Percentiles rank a stretch among this genome's conserved stretches.
Conservation (phyloP, 2,329 filamentous ascomycete species). For the Botrytis byssoidea region DNA sequence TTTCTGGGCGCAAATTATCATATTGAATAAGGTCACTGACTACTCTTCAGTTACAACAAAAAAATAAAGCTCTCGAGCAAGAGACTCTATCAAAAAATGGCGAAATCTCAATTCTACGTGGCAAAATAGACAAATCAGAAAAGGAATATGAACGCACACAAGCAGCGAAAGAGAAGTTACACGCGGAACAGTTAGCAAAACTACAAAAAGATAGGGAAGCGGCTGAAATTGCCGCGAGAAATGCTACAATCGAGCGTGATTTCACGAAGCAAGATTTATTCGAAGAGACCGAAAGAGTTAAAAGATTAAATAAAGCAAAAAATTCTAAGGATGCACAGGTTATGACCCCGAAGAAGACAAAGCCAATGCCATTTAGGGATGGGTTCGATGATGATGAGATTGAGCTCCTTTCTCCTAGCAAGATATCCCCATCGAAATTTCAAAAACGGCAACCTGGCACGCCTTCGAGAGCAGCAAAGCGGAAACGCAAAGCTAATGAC, state of each 20-base stretch:
- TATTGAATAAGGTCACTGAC: constrained; percentile 17
- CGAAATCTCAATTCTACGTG: constrained; percentile 72
- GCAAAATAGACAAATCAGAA: constrained; percentile 61
- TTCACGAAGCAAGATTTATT: constrained; percentile 71
- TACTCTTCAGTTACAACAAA: constrained; percentile 45
- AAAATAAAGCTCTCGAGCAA: constrained; percentile 53
- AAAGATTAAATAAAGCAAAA: constrained; percentile 45
- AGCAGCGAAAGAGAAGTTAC: constrained; percentile 58
- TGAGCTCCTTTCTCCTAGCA: constrained; percentile 47
- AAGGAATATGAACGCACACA: constrained; percentile 64
- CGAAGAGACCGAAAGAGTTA: constrained; percentile 51
- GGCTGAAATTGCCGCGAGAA: constrained; percentile 63
- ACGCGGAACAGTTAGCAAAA: constrained; percentile 62
- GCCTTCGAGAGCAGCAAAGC: constrained; percentile 62
- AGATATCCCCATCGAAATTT: constrained; percentile 48
- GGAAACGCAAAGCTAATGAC: constrained; percentile 64
- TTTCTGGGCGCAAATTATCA: constrained; percentile 8
- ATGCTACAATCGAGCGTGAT: constrained; percentile 65
- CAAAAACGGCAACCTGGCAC: constrained; percentile 46
- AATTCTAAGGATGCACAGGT: constrained; percentile 41
- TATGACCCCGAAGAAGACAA: constrained; percentile 62
- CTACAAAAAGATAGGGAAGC: constrained; percentile 64
- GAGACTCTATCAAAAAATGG: constrained; percentile 64
- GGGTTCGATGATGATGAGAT: constrained; percentile 67
- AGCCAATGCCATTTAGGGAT: constrained; percentile 60